Percentiles rank a stretch among this genome's conserved stretches.
Evolutionary conservation across 306 rosid species (phyloP).

Genomic region (Rosa persica): DNA sequence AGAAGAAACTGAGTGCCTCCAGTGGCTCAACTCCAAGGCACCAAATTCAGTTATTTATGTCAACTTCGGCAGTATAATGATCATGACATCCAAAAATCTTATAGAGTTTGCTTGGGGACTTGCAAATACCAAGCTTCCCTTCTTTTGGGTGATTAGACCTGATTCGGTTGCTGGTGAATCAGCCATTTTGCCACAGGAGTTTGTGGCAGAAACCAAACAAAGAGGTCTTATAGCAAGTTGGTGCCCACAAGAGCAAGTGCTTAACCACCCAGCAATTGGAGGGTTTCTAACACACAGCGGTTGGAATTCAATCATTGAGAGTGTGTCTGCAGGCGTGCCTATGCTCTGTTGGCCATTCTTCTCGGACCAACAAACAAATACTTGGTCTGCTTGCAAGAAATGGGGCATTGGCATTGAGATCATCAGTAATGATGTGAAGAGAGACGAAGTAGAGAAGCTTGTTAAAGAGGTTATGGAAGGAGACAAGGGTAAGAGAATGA

Average conservation of each 20-base stretch:
- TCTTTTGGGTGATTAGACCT: constrained; percentile 12
- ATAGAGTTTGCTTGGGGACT: constrained; percentile 18
- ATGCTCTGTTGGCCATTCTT: constrained; percentile 21
- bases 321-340: constrained; percentile 14
- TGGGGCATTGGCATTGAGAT: constrained; percentile 12
- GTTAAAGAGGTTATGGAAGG: constrained; percentile 5
- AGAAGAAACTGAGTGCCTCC: constrained; percentile 9
- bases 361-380: neutral
- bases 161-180: constrained; percentile 5
- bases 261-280: constrained; percentile 2
- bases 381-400: neutral
- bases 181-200: neutral
- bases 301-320: constrained; percentile 8
- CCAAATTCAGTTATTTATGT: constrained; percentile 13
- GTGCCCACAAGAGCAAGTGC: constrained; percentile 20
- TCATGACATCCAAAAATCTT: neutral
- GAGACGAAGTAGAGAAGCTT: constrained; percentile 5
- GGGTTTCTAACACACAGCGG: constrained; percentile 20
- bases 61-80: neutral
- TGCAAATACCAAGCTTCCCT: constrained; percentile 1
- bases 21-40: neutral
- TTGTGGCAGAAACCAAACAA: neutral
- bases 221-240: constrained; percentile 12
- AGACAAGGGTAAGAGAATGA: neutral
- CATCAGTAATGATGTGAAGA: neutral